Conservation (phyloP, 2,329 filamentous ascomycete species). For the Diplodia sapinea region DNA sequence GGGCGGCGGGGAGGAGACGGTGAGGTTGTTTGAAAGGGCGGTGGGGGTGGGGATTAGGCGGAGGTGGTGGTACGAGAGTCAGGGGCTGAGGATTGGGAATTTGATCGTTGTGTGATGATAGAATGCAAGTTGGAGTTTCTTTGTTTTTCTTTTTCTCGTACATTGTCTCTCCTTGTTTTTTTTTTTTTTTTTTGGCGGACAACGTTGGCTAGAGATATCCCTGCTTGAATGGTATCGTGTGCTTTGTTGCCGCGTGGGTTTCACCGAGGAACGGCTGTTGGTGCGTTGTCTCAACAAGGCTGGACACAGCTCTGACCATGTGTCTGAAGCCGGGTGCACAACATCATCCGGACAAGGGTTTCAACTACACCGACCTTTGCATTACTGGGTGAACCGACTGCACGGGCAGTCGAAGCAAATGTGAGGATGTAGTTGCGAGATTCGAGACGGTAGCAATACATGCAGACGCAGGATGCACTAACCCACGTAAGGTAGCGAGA, state of each 20-base stretch:
- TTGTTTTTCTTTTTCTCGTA: not conserved
- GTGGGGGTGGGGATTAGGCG: conserved; percentile 75
- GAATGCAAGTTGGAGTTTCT: not conserved
- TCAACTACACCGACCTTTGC: no score
- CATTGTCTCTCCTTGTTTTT: not conserved
- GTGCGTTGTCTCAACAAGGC: not conserved
- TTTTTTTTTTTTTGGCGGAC: not conserved
- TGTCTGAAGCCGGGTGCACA: no score
- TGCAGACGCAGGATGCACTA: no score
- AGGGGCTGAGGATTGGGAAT: conserved; percentile 80
- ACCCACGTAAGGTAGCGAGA: no score
- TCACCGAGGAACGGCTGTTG: not conserved
- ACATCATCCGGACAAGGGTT: no score
- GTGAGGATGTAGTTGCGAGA: no score
- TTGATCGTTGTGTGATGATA: conserved; percentile 63
- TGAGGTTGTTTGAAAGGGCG: conserved; percentile 67
- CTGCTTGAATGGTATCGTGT: not conserved
- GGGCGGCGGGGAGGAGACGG: conserved; percentile 70
- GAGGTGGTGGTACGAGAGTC: conserved; percentile 79
- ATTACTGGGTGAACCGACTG: no score
- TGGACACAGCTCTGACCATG: no score
- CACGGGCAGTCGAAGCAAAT: no score
- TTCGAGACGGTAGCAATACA: no score
- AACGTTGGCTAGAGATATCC: conserved; percentile 27
- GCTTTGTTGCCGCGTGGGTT: not conserved